phyloP scores from a whole-genome alignment of 1,284 basidiomycete species.

The Apiotrichum sp. region DNA sequence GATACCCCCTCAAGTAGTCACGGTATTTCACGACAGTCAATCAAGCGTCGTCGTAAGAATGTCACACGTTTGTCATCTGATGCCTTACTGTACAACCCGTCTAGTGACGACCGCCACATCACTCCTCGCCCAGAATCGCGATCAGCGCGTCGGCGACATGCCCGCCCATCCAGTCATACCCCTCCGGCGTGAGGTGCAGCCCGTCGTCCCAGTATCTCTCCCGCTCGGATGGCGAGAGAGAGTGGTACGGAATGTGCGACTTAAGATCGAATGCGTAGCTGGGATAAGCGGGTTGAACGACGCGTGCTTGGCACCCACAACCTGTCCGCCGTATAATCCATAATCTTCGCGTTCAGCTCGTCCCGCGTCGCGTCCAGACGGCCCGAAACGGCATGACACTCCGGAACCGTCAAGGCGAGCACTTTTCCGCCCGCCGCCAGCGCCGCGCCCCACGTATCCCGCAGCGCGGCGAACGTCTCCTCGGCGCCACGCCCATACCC shows the following conservation, averaged over 20 bases:
- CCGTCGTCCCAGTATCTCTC: conserved; percentile 6
- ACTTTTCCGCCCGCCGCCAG: not conserved
- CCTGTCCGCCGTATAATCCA: not conserved
- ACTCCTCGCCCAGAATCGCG: not conserved
- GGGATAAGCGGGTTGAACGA: not conserved
- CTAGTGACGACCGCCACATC: no score
- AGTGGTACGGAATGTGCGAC: conserved; percentile 1
- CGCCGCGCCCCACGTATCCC: not conserved
- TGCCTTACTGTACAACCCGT: no score
- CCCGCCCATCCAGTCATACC: conserved; percentile 6
- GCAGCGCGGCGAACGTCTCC: not conserved
- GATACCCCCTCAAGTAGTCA: no score
- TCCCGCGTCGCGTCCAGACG: not conserved
- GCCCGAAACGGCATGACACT: not conserved
- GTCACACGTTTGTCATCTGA: no score
- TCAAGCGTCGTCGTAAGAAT: no score
- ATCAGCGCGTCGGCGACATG: conserved; percentile 5
- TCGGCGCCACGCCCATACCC: not conserved
- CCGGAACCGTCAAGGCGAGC: conserved; percentile 9
- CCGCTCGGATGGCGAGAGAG: not conserved
- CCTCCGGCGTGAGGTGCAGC: conserved; percentile 1
- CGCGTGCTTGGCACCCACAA: no score
- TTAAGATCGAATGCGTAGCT: conserved; percentile 6
- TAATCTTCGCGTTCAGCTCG: not conserved
- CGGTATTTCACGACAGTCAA: no score